A percentile compares a stretch with the other conserved stretches of the same genome.
Conservation (phyloP, 2,329 filamentous ascomycete species). For the Beauveria medogensis region DNA sequence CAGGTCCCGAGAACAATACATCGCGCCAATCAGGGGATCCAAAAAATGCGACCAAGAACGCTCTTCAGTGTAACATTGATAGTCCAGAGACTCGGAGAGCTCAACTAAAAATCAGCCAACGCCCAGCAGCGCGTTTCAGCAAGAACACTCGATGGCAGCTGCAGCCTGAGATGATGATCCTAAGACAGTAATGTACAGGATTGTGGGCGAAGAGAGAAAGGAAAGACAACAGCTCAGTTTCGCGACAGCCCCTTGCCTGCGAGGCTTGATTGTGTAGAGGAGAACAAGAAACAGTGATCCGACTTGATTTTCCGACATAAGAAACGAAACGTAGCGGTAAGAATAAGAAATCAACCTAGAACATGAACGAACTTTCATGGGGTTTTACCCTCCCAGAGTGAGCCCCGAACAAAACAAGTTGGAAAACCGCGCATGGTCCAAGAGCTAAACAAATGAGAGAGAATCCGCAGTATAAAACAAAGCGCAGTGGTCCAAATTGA, state of each 20-base stretch:
- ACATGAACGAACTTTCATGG: neutral
- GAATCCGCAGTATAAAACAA: constrained; percentile 15
- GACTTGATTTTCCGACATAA: constrained; percentile 4
- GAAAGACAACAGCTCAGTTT: constrained; percentile 3
- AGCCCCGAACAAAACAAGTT: constrained; percentile 3
- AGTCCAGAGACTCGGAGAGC: constrained; percentile 6
- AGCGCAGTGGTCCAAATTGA: constrained; percentile 13
- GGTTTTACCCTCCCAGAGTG: neutral
- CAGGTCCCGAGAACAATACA: neutral
- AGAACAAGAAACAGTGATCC: constrained; percentile 1
- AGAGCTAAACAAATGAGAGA: neutral
- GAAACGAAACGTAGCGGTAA: neutral
- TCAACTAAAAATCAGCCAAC: constrained; percentile 7
- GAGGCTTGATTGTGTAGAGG: constrained; percentile 3
- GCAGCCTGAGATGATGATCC: constrained; percentile 35
- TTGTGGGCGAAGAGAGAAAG: constrained; percentile 21
- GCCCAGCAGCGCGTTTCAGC: constrained; percentile 19
- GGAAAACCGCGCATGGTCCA: neutral
- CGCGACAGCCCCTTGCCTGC: constrained; percentile 6
- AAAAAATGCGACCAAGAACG: neutral
- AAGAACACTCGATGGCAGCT: constrained; percentile 29
- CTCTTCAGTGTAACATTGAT: constrained; percentile 8
- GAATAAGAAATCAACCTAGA: neutral
- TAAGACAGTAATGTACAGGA: constrained; percentile 48
- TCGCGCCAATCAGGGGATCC: neutral